phyloP scores from a whole-genome alignment of 2,329 filamentous ascomycete species.

The Tolypocladium capitatum region DNA sequence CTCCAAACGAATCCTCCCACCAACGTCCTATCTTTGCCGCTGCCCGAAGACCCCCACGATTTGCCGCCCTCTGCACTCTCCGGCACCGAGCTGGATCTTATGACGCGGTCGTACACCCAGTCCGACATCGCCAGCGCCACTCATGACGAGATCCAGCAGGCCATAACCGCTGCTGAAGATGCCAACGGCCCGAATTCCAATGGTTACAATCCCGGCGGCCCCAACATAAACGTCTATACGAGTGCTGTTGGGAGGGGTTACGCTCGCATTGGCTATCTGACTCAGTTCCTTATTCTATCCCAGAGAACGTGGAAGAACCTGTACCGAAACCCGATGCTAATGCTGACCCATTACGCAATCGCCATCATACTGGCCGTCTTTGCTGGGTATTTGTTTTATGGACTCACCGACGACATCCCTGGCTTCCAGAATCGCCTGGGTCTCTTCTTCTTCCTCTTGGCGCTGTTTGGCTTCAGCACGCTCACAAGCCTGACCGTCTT shows the following conservation, averaged over 20 bases:
- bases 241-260: slow-evolving; percentile 65
- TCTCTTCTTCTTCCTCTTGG: slow-evolving; percentile 93
- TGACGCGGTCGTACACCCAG: slow-evolving; percentile 61
- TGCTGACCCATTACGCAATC: slow-evolving; percentile 97
- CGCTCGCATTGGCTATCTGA: slow-evolving; percentile 61
- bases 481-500: slow-evolving; percentile 90
- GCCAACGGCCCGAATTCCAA: slow-evolving; percentile 54
- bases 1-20: slow-evolving; percentile 30
- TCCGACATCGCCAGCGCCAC: slow-evolving; percentile 67
- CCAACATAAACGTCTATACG: slow-evolving; percentile 36
- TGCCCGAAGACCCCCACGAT: slow-evolving; percentile 57
- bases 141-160: slow-evolving; percentile 63
- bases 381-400: slow-evolving; percentile 91
- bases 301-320: slow-evolving; percentile 91
- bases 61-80: slow-evolving; percentile 44
- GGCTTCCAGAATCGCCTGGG: slow-evolving; percentile 97
- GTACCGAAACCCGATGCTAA: slow-evolving; percentile 93
- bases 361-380: slow-evolving; percentile 89
- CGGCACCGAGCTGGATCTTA: slow-evolving; percentile 66
- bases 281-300: slow-evolving; percentile 83
- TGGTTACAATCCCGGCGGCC: slow-evolving; percentile 29
- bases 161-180: slow-evolving; percentile 48
- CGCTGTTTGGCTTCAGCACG: slow-evolving; percentile 93
- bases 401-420: slow-evolving; percentile 86
- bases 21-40: slow-evolving; percentile 37